Conservation (phyloP, 129 eudicot genomes). For the Pseudognaphalium luteoalbum region DNA sequence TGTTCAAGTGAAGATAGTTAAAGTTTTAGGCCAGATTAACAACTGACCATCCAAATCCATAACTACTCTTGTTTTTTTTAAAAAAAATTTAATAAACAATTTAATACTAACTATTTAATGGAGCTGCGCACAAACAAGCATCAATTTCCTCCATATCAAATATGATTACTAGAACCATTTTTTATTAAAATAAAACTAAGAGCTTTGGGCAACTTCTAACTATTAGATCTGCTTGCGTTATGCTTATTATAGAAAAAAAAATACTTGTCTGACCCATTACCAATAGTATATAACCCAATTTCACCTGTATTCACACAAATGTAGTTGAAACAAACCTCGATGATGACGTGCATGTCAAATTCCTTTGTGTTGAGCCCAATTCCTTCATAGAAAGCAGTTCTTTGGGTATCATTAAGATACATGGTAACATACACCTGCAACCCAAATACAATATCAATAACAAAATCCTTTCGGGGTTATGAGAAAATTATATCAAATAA, state of each 20-base stretch:
- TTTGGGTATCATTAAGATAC: conserved; percentile 96
- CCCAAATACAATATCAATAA: conserved; percentile 3
- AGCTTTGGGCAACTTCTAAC: not conserved
- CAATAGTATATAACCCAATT: not conserved
- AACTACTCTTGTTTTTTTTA: no score
- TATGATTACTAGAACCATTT: not conserved
- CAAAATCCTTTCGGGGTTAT: not conserved
- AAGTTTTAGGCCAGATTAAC: not conserved
- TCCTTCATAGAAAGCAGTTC: conserved; percentile 96
- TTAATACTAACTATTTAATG: no score
- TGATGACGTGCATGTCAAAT: conserved; percentile 98
- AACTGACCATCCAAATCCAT: not conserved
- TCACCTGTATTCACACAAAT: not conserved
- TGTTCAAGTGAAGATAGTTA: not conserved
- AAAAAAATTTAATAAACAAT: no score
- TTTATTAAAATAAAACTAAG: not conserved
- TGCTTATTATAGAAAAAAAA: no score
- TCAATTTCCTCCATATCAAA: not conserved
- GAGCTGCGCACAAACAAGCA: no score
- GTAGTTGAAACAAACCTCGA: conserved; percentile 57
- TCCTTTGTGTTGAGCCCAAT: conserved; percentile 92
- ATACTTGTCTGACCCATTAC: not conserved
- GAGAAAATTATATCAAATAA: no score
- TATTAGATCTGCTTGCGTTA: not conserved
- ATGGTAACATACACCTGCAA: conserved; percentile 93